Percentiles rank a stretch among this genome's conserved stretches.
Evolutionary conservation across 768 basidiomycete species (phyloP).

Genomic region (Trametes coccinea): DNA sequence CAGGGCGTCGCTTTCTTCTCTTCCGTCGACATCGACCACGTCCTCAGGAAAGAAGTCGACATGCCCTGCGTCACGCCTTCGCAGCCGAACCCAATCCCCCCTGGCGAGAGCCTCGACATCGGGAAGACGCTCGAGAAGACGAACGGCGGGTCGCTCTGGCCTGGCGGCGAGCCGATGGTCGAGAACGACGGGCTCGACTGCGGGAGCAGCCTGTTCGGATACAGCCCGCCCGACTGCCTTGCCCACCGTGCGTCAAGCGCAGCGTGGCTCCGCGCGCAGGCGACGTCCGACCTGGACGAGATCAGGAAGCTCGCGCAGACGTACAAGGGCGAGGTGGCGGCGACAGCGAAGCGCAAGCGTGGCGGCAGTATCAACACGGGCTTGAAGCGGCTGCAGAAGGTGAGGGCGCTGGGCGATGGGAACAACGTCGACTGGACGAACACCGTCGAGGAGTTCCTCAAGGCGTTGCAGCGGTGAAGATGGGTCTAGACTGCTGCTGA

Average conservation of each 20-base stretch:
- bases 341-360: slow-evolving; percentile 29
- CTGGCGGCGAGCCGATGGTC: slow-evolving; percentile 58
- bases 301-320: slow-evolving; percentile 67
- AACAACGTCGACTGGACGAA: slow-evolving; percentile 27
- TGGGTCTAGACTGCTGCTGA: not conserved
- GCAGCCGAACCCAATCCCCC: slow-evolving; percentile 75
- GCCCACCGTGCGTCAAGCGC: slow-evolving; percentile 62
- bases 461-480: slow-evolving; percentile 4
- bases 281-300: slow-evolving; percentile 68
- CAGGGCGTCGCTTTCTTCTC: slow-evolving; percentile 97
- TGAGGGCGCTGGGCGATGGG: slow-evolving; percentile 21
- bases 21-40: slow-evolving; percentile 88
- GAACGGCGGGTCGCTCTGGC: slow-evolving; percentile 64
- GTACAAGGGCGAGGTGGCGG: slow-evolving; percentile 34
- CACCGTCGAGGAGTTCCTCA: slow-evolving; percentile 25
- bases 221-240: slow-evolving; percentile 59
- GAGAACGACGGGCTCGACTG: slow-evolving; percentile 26
- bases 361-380: not conserved
- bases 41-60: slow-evolving; percentile 93
- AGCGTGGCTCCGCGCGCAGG: slow-evolving; percentile 76
- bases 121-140: slow-evolving; percentile 63
- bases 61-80: slow-evolving; percentile 96
- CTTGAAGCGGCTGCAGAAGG: slow-evolving; percentile 18
- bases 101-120: slow-evolving; percentile 89
- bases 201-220: slow-evolving; percentile 48